phyloP scores from a whole-genome alignment of 2,329 filamentous ascomycete species.

The Ophiognomonia clavigignenti-juglandacearum region DNA sequence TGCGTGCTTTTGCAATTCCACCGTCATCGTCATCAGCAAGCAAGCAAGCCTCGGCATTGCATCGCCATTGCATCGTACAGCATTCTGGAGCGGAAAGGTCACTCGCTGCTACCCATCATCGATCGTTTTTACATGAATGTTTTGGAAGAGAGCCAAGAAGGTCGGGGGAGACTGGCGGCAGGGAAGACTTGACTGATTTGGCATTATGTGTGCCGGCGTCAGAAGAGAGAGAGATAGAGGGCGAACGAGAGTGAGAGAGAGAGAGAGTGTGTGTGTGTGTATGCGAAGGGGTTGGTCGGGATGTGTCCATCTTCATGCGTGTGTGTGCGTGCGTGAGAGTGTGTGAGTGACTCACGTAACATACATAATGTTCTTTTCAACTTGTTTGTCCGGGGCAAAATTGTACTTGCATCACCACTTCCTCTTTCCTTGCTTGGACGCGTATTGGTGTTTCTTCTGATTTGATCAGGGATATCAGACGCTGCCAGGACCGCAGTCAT shows the following conservation, averaged over 20 bases:
- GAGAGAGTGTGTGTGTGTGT: no score
- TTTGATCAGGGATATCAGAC: not conserved
- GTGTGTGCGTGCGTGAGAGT: no score
- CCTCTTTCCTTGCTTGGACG: no score
- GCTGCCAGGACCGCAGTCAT: not conserved
- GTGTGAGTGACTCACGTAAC: not conserved
- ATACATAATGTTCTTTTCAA: slow-evolving; percentile 2
- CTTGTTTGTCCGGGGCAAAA: slow-evolving; percentile 8
- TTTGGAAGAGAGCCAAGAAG: not conserved
- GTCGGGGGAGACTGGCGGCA: not conserved
- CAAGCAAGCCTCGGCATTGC: not conserved
- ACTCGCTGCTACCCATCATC: not conserved
- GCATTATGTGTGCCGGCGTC: no score
- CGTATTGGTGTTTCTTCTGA: not conserved
- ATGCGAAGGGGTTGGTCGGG: no score
- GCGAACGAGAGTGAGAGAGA: no score
- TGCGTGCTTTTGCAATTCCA: no score
- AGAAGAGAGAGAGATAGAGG: no score
- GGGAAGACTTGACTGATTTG: no score
- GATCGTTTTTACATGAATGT: not conserved
- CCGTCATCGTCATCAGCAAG: no score
- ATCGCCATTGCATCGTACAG: not conserved
- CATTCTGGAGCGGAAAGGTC: not conserved
- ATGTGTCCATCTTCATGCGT: no score
- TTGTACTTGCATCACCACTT: slow-evolving; percentile 10